phyloP scores from a whole-genome alignment of 2,329 filamentous ascomycete species.

The Aspergillus pseudoglaucus region DNA sequence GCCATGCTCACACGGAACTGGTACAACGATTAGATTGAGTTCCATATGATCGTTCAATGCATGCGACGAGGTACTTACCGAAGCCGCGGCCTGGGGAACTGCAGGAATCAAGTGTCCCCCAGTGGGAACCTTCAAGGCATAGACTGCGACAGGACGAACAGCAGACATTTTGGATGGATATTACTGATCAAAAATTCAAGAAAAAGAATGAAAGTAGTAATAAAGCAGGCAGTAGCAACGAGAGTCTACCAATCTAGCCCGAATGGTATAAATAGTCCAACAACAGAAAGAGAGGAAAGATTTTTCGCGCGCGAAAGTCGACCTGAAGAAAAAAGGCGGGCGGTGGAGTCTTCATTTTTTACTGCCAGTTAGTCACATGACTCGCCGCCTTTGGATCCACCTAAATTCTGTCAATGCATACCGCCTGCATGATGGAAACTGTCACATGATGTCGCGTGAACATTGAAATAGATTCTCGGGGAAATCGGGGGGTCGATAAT shows the following conservation, averaged over 20 bases:
- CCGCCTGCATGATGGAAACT: background rate
- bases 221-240: background rate
- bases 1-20: slow-evolving; percentile 99
- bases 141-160: slow-evolving; percentile 66
- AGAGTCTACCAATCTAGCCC: background rate
- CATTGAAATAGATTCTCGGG: too few species aligned
- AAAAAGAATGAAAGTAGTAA: background rate
- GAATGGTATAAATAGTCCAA: background rate
- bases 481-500: too few species aligned
- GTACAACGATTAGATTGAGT: background rate
- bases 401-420: background rate
- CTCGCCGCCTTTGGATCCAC: background rate
- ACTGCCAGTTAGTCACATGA: background rate
- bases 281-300: background rate
- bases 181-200: background rate
- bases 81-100: slow-evolving; percentile 70
- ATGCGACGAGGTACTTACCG: slow-evolving; percentile 53
- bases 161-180: slow-evolving; percentile 37
- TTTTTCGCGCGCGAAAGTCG: background rate
- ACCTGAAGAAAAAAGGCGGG: slow-evolving; percentile 8
- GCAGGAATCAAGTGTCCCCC: slow-evolving; percentile 78
- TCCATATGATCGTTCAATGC: background rate
- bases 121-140: slow-evolving; percentile 83
- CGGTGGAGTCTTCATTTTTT: background rate
- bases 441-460: too few species aligned